Base-by-base conservation (phyloP, 176 grass and related monocot genomes). In the Carex littledalei region DNA sequence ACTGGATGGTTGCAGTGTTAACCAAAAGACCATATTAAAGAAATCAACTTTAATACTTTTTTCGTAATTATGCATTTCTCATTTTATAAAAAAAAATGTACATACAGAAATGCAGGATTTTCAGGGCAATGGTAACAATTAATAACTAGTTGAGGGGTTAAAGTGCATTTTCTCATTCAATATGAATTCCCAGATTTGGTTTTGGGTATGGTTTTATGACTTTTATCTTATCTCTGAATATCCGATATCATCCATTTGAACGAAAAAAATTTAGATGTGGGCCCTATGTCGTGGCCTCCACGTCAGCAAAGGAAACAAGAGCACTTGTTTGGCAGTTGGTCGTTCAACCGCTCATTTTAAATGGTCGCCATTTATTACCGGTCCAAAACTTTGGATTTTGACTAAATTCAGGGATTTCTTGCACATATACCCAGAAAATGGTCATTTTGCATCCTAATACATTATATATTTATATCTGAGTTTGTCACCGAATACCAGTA, bases 141-240 rank as follows among this genome's bases (percentile, higher is more conserved):
- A 21, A 62, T 22, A 22, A 62, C 59, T 22, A 7, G n/a, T 62
- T 62, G 18, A 62, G 1, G 59, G 59, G 7, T 22, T 20, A 22
- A 22, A 22, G 15, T 54, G 53, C 78, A 81, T 62, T 62, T 61
- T 57, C 32, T 34, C 17, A 18, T 35, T 60, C 5, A 31, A n/a
- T 62, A 61, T 37, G 35, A 63, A 49, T 67, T 69, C 67, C 18
- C 29, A 26, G 21, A 60, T 61, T 17, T 35, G 22, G 13, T 4
- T 61, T 61, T 80, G 5, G 26, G 61, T 22, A 58, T 77, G 18
- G 6, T 32, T 79, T 80, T 67, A 24, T n/a, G n/a, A n/a, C n/a
- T n/a, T 65, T 83, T 53, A 67, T 67, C 80, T 83, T 52, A 83
- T 83, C 80, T 83, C 12, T 13, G n/a, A 67, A 50, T 53, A 54